A percentile compares a stretch with the other conserved stretches of the same genome.
Evolutionary conservation across 305 asterid species (phyloP).

Genomic region (Solanum aculeatissimum): DNA sequence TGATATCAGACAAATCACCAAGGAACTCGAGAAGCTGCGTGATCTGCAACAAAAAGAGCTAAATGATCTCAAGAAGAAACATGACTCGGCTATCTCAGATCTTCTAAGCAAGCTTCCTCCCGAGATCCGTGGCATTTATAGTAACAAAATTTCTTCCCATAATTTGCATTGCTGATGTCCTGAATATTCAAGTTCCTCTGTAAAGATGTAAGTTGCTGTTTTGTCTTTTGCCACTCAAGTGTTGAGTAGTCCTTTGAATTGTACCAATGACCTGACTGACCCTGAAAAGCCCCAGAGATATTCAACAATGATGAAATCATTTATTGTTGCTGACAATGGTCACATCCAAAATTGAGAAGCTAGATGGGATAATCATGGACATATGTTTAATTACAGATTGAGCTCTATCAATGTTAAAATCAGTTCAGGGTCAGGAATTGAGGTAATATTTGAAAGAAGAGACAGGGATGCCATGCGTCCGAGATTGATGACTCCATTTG

Average conservation of each 20-base stretch:
- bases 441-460: background rate
- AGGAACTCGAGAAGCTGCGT: constrained; percentile 53
- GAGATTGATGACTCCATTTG: background rate
- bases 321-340: background rate
- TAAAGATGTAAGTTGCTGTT: constrained; percentile 21
- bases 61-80: constrained; percentile 61
- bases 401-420: background rate
- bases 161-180: constrained; percentile 11
- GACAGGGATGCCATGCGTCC: background rate
- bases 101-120: constrained; percentile 50
- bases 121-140: constrained; percentile 38
- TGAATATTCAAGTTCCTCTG: constrained; percentile 17
- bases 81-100: constrained; percentile 43
- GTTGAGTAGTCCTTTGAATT: constrained; percentile 15
- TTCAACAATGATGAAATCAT: constrained; percentile 9
- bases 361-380: background rate
- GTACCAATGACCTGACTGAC: constrained; percentile 8
- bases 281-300: constrained; percentile 20
- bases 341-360: background rate
- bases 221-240: constrained; percentile 1
- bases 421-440: background rate
- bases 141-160: constrained; percentile 26
- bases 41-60: constrained; percentile 64
- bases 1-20: constrained; percentile 20
- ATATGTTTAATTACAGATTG: background rate